These are phyloP conservation scores for Xerocomus amazonicus DNA, from an alignment of 1,284 basidiomycete species.

Conservation along the genomic window DNA sequence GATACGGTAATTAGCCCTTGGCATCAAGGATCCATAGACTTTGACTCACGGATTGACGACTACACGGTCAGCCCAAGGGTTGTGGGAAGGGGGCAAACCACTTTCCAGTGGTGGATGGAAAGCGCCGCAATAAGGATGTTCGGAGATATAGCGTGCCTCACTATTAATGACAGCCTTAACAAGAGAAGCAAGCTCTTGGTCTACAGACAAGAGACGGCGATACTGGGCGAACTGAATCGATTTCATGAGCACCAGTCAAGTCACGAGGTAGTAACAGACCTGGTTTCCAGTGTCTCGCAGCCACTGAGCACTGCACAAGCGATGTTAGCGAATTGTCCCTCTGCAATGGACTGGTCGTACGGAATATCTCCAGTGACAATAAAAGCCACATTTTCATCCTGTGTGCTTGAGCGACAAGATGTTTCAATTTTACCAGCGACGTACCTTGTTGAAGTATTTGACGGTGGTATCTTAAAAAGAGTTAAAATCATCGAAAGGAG, in stretches of 20 bases:
- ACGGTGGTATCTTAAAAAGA: conserved; percentile 61
- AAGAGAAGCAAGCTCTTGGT: conserved; percentile 55
- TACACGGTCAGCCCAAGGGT: conserved; percentile 64
- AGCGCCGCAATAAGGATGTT: conserved; percentile 72
- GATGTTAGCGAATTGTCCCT: conserved; percentile 5
- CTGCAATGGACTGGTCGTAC: conserved; percentile 42
- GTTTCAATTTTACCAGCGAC: conserved; percentile 10
- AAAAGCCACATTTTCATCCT: conserved; percentile 67
- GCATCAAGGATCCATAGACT: neutral
- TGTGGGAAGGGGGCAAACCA: conserved; percentile 56
- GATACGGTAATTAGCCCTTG: neutral
- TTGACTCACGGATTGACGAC: conserved; percentile 63
- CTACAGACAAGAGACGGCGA: conserved; percentile 51
- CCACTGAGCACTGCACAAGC: conserved; percentile 55
- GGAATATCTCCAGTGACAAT: conserved; percentile 76
- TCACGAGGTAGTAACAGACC: conserved; percentile 32
- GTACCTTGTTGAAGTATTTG: conserved; percentile 61
- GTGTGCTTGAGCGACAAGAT: conserved; percentile 2
- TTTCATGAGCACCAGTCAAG: conserved; percentile 3
- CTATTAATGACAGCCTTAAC: conserved; percentile 76
- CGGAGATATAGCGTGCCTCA: conserved; percentile 68
- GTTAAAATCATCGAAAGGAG: neutral
- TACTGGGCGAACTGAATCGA: conserved; percentile 61
- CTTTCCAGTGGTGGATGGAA: conserved; percentile 77
- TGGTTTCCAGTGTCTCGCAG: conserved; percentile 76